Evolutionary conservation across 331 rosid species (phyloP).

Genomic region (Cucumis variabilis): DNA sequence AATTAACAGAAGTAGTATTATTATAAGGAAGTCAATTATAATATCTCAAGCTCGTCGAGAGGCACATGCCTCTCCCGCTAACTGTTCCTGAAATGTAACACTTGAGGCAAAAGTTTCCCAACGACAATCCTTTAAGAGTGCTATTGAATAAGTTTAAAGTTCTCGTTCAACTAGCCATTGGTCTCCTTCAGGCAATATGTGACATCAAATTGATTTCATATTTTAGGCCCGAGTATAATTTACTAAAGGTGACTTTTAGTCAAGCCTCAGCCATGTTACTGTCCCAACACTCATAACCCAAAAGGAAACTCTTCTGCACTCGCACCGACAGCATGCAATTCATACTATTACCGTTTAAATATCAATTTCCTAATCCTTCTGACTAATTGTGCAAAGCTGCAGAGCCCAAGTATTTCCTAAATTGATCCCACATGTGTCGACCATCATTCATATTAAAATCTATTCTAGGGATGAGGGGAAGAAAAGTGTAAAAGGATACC

Average conservation of each 20-base stretch:
- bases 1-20: not conserved
- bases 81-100: slow-evolving; percentile 7
- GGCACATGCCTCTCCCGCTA: not conserved
- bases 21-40: not conserved
- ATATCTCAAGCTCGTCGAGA: not conserved
- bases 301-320: not conserved
- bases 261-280: not conserved
- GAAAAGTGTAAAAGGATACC: slow-evolving; percentile 2
- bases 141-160: not conserved
- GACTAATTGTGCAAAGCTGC: not conserved
- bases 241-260: not conserved
- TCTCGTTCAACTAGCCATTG: not conserved
- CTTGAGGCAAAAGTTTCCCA: not conserved
- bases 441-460: not conserved
- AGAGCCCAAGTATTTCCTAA: not conserved
- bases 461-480: not conserved
- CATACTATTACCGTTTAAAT: not conserved
- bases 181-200: slow-evolving; percentile 15
- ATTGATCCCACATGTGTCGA: not conserved
- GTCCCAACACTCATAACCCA: not conserved
- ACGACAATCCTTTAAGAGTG: not conserved
- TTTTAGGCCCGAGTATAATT: not conserved
- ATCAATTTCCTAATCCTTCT: not conserved
- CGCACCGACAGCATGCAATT: not conserved
- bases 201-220: not conserved